Evolutionary conservation across 805 yeast genomes (phyloP).

Genomic region (Hermanozyma aechmeae): DNA sequence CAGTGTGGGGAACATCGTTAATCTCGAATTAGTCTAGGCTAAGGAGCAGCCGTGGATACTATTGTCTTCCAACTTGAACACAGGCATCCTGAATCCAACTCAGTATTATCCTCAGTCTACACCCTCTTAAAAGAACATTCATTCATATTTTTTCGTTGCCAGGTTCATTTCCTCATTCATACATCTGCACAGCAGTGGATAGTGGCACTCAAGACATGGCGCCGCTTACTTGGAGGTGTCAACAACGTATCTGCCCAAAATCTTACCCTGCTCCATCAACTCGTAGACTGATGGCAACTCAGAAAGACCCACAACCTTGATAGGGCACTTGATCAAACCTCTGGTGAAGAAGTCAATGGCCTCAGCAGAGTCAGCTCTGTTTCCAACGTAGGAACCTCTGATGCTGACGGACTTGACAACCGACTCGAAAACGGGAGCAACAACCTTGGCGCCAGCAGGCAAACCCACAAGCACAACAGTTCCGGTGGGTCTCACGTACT

Average conservation of each 20-base stretch:
- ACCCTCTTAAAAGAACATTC: too few species aligned
- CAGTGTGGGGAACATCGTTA: too few species aligned
- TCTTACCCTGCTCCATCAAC: slow-evolving; percentile 76
- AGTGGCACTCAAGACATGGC: too few species aligned
- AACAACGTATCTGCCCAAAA: slow-evolving; percentile 82
- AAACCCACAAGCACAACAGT: slow-evolving; percentile 47
- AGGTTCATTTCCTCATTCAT: too few species aligned
- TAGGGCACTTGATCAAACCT: slow-evolving; percentile 65
- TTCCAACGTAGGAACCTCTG: slow-evolving; percentile 81
- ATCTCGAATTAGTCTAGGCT: too few species aligned
- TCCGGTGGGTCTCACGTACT: slow-evolving; percentile 31
- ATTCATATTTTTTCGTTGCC: too few species aligned
- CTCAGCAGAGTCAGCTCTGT: slow-evolving; percentile 80
- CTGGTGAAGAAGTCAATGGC: slow-evolving; percentile 67
- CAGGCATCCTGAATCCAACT: too few species aligned
- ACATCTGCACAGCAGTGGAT: too few species aligned
- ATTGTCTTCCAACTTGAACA: too few species aligned
- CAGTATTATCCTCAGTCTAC: too few species aligned
- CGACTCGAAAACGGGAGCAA: slow-evolving; percentile 60
- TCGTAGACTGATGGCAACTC: slow-evolving; percentile 60
- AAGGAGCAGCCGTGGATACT: too few species aligned
- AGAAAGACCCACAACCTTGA: slow-evolving; percentile 68
- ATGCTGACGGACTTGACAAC: slow-evolving; percentile 67
- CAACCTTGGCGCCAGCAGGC: slow-evolving; percentile 71
- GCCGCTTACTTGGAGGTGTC: slow-evolving; percentile 47